Evolutionary conservation across 371 early-diverging fungal species (phyloP), one percentile per base, ranked within the genome.

Genomic region (Mortierella sp.): DNA sequence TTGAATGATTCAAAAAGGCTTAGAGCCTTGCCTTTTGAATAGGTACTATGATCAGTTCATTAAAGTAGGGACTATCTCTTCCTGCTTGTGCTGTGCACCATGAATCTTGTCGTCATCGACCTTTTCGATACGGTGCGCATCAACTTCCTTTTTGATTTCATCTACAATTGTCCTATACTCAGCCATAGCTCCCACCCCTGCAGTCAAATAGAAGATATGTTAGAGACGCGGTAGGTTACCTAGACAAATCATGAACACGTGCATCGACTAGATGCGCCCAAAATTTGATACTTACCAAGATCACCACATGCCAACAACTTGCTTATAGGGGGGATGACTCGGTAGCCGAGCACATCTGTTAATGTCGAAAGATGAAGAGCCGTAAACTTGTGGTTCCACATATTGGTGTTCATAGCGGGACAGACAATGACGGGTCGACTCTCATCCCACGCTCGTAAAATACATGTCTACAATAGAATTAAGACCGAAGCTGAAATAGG

Each of bases 381-480:
- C 0, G 99, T 99, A 25, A 96, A 88, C 19, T 96, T 98, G 82
- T 99, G 97, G 29, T 90, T 84, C 94, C 95, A 99, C 98, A 99
- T 98, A 82, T 90, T 87, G 12, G 98, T 97, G 74, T 99, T 99
- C 98, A 98, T 99, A 6, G 98, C 98, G 6, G 99, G 99, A 62
- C 93, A 94, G 7, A 93, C 88, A 19, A 97, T 58, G 14, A 80
- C 94, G 52, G 94, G 89, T 62, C 89, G 88, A 0, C 46, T 63
- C 44, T 83, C 80, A 71, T 96, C 93, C 98, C 98, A 98, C 1
- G 99, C 99, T 4, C 99, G 81, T 50, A 96, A 68, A 14, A 96
- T 86, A 70, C 96, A 97, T 1, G 99, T 98, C 94, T 94, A 68
- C 7, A 6, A 21, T 15, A 62, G 29, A 37, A 9, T n/a, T 37